Evolutionary conservation across 164 flowering plant species (phyloP).

Genomic region (Magnolia kwangsiensis): DNA sequence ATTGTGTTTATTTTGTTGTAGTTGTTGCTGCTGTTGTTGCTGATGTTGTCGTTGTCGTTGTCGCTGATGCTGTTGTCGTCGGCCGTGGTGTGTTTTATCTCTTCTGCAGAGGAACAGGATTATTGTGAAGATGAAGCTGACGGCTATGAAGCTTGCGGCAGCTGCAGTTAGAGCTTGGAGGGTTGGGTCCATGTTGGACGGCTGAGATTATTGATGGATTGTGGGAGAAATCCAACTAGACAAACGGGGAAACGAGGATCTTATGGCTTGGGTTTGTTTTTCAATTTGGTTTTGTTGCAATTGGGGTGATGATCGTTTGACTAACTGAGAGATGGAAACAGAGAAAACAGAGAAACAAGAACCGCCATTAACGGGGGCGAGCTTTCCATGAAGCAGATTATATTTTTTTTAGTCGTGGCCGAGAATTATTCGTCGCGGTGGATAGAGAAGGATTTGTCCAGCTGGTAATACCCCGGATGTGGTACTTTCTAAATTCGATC

Average conservation of each 20-base stretch:
- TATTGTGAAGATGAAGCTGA: conserved; percentile 32
- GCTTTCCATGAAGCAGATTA: no score
- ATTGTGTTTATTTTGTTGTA: background rate
- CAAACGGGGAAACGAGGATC: background rate
- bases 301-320: no score
- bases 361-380: no score
- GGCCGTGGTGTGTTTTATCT: conserved; percentile 4
- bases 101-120: conserved; percentile 32
- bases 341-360: no score
- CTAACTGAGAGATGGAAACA: no score
- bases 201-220: background rate
- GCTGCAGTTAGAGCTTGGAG: conserved; percentile 44
- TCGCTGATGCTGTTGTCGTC: background rate
- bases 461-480: no score
- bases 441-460: no score
- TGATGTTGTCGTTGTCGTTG: background rate
- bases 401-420: no score
- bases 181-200: conserved; percentile 24
- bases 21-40: background rate
- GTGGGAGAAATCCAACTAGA: background rate
- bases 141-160: conserved; percentile 41
- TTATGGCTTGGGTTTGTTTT: no score
- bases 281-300: no score
- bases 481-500: no score
- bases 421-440: no score